Base-by-base conservation (phyloP, 2,329 filamentous ascomycete species). In the Mycosphaerella arachidis region DNA sequence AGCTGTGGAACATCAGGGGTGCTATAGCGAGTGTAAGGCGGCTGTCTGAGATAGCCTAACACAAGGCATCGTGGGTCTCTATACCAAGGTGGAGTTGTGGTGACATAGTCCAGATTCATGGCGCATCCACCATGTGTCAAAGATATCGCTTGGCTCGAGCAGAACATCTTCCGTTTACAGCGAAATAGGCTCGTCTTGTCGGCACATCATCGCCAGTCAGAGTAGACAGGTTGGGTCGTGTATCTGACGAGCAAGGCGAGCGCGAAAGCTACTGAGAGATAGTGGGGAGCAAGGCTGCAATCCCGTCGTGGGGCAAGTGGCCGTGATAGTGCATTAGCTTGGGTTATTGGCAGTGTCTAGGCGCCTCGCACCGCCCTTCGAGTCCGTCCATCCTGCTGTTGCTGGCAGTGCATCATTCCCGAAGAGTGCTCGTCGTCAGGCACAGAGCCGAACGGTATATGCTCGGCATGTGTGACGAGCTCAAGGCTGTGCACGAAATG, bases 1-100 rank as follows among this genome's bases (percentile, higher is more conserved):
- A 33, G 27, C 18, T 46, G 53, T 56, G 53, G 37, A 45, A 50
- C 52, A 29, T 61, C 46, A 43, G 50, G 48, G 56, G 50, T 53
- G n/a, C 7, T 43, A 43, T 18, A 43, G 40, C 31, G 40, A 43
- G 12, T 18, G 13, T 43, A n/a, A 18, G 40, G 40, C 40, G 4
- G 40, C 40, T 16, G 12, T 53, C 30, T n/a, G 18, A 46, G 27
- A 45, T 46, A 46, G 53, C 53, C 53, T 45, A 31, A 35, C 40
- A 53, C 16, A 12, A 13, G 37, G 16, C 35, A 55, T 55, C 29
- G 53, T 43, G 46, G 53, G 40, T 18, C 8, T 27, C 6, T 37
- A 18, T 29, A 29, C 40, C 24, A 43, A 29, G 37, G 31, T 29
- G 4, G 2, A 29, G 12, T 45, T 9, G 30, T 33, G 1, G 46